Base-by-base conservation (phyloP, 1,139 yeast genomes). In the Eremothecium cymbalariae region DNA sequence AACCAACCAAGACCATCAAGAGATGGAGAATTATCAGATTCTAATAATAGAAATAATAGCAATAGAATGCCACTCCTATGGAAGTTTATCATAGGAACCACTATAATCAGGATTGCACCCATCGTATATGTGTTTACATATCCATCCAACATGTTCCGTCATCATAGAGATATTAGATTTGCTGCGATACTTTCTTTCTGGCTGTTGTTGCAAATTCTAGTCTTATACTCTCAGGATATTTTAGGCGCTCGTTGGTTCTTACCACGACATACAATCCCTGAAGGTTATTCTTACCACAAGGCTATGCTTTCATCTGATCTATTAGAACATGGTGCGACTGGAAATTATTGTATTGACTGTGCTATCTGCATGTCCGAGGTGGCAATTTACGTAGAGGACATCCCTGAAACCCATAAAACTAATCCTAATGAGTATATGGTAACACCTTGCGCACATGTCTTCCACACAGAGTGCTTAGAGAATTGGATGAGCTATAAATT, bases 401-500 rank as follows among this genome's bases (percentile, higher is more conserved):
- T 51, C 4, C 46, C 47, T 25, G 55, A 49, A 31, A 53, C 53
- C 6, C 56, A 47, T 42, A 46, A 40, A 17, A 48, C 48, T 4
- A 55, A 51, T 32, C 41, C 47, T 18, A 47, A 51, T 39, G 60
- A 63, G 23, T 85, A 82, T 50, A 85, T 88, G 96, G 76, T 86
- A 2, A 85, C 97, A 0, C 96, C 97, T 1, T 88, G 97, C 55
- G 70, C 76, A 35, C 97, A 88, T 57, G 76, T 85, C 7, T 88
- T 86, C 68, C 97, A 88, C 52, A 70, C 84, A 1, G 78, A 73
- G 23, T 88, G 97, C 61, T 64, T 88, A 47, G 94, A 84, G 52
- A 76, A 72, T 46, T 88, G 97, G 97, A 85, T 88, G 95, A 74
- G 80, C 57, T 81, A 85, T 50, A 82, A 88, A 50, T 60, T 88